Evolutionary conservation across 2,329 filamentous ascomycete species (phyloP), one percentile per base, ranked within the genome.

Genomic region (Colletotrichum limetticola): DNA sequence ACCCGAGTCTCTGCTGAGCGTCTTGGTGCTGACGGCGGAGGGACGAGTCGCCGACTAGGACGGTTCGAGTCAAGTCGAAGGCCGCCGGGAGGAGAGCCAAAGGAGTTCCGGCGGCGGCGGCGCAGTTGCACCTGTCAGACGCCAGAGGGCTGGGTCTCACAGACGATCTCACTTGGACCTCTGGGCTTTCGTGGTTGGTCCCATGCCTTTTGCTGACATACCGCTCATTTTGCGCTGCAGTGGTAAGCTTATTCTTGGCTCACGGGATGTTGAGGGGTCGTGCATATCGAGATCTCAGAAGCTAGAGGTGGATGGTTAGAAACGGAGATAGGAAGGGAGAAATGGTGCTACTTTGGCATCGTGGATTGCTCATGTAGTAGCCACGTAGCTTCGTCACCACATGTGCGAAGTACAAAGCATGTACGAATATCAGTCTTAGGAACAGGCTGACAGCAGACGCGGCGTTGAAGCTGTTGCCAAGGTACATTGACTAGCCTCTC

Each of bases 231-330:
- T 46, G 37, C 24, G 49, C 16, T 28, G 30, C 16, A n/a, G 46
- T 26, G n/a, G 57, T 68, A 71, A 71, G 68, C 56, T 71, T 59
- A 67, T 67, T 57, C 49, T 71, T 71, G 68, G 49, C 64, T 16
- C 14, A n/a, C 14, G 19, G 14, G 22, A 68, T 24, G 6, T 9
- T 35, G 16, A 49, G 49, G 35, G 5, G 56, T 26, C 9, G 14
- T 55, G 28, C 64, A 67, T 35, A 67, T 46, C 42, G 22, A 61
- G 56, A 61, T 24, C 19, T 59, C 16, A 28, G 24, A 14, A 5
- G n/a, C 26, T 19, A 56, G 53, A 35, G 32, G 22, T n/a, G n/a
- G 55, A 30, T 49, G 55, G 35, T 16, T 24, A 5, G 35, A 12
- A 5, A 16, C 6, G 30, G 46, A 32, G n/a, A 12, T 24, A 28